Evolutionary conservation across 352 stramenopile species (phyloP).

Genomic region (Phytophthora cactorum): DNA sequence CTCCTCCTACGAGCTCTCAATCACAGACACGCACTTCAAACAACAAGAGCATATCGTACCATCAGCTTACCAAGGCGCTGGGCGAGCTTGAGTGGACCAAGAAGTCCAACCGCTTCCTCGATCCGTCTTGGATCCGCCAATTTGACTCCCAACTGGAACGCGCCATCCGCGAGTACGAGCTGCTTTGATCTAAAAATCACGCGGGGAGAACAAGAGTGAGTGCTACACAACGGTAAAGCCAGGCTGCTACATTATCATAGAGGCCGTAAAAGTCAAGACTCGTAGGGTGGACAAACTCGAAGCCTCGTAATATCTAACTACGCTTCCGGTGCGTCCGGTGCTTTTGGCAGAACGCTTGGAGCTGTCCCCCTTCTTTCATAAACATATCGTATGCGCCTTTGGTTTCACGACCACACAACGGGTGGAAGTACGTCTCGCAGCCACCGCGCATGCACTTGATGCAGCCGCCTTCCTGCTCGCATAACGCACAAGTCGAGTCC

Average conservation of each 20-base stretch:
- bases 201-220: neutral
- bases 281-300: constrained; percentile 33
- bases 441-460: constrained; percentile 85
- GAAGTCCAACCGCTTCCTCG: constrained; percentile 80
- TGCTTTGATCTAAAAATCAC: constrained; percentile 44
- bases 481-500: constrained; percentile 63
- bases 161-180: constrained; percentile 70
- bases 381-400: constrained; percentile 88
- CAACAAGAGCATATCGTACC: constrained; percentile 39
- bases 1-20: constrained; percentile 9
- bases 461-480: constrained; percentile 71
- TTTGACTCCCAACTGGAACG: constrained; percentile 86
- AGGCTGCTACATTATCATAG: constrained; percentile 44
- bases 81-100: constrained; percentile 72
- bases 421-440: constrained; percentile 81
- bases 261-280: constrained; percentile 40
- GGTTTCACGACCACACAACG: constrained; percentile 83
- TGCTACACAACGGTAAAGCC: constrained; percentile 28
- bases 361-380: constrained; percentile 88
- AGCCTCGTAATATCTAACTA: constrained; percentile 43
- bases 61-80: constrained; percentile 59
- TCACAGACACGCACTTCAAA: constrained; percentile 16
- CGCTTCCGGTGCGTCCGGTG: constrained; percentile 65
- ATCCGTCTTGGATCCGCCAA: constrained; percentile 78
- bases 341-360: constrained; percentile 83